Base-by-base conservation (phyloP, 1,139 yeast species). In the Yamadazyma diddensiae region DNA sequence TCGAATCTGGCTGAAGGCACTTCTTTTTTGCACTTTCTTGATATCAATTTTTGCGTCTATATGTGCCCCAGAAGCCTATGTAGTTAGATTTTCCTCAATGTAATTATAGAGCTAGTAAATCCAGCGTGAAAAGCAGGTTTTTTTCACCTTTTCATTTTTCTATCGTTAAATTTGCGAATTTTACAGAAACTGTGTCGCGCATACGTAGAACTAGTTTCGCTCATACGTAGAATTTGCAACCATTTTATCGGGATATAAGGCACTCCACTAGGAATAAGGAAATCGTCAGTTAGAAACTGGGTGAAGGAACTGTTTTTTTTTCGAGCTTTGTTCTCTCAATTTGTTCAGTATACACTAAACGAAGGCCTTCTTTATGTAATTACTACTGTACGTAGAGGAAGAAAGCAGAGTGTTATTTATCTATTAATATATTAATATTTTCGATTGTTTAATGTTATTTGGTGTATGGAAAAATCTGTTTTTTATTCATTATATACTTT, bases 261-360 rank as follows among this genome's bases (percentile, higher is more conserved):
- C 87, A 82, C 83, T 79, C 78, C 86, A 80, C 87, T 80, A 80
- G 86, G 80, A 80, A 80, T 80, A 86, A 78, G 79, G 83, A 80
- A 86, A 80, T 80, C 87, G 79, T 77, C 84, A 79, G 86, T 79
- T 79, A 86, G 81, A 79, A 68, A 79, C 85, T 78, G 83, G 78
- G 76, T 76, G 79, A 74, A 75, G 81, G 83, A 84, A 78, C 47
- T 47, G 42, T 60, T 65, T 61, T 45, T 35, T 27, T 15, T 76
- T 22, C n/a, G n/a, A n/a, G n/a, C n/a, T n/a, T n/a, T n/a, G n/a
- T n/a, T n/a, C n/a, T n/a, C n/a, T n/a, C n/a, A n/a, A n/a, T n/a
- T n/a, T n/a, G n/a, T n/a, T n/a, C n/a, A n/a, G n/a, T n/a, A n/a
- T n/a, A n/a, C n/a, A n/a, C n/a, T n/a, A n/a, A n/a, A n/a, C n/a